Conservation (phyloP, 352 stramenopile genomes). For the Phytophthora boehmeriae region DNA sequence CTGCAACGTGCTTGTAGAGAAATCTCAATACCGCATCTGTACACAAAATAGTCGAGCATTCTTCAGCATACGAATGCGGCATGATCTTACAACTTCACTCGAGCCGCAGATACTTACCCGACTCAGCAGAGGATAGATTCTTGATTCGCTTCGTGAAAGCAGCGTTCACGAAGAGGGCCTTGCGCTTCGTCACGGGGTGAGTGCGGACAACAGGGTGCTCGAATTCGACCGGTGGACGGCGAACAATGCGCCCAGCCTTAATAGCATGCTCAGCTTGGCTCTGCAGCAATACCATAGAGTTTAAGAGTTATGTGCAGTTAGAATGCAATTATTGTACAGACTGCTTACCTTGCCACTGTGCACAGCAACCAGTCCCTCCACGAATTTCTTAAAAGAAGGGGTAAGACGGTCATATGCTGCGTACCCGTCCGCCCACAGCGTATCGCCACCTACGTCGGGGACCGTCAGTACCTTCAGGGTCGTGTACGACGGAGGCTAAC, state of each 20-base stretch:
- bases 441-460: constrained; percentile 44
- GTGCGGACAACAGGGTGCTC: too few relatives aligned
- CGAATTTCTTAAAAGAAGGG: constrained; percentile 42
- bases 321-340: too few relatives aligned
- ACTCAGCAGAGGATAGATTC: too few relatives aligned
- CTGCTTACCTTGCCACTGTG: constrained; percentile 50
- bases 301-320: too few relatives aligned
- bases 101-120: too few relatives aligned
- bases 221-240: too few relatives aligned
- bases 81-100: too few relatives aligned
- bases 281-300: not conserved
- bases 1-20: constrained; percentile 16
- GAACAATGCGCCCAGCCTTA: not conserved
- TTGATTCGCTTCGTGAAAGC: too few relatives aligned
- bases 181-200: too few relatives aligned
- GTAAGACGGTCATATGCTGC: constrained; percentile 61
- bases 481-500: constrained; percentile 32
- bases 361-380: constrained; percentile 48
- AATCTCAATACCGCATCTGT: constrained; percentile 21
- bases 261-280: constrained; percentile 26
- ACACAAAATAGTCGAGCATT: too few relatives aligned
- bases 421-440: constrained; percentile 47
- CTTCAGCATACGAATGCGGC: too few relatives aligned
- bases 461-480: constrained; percentile 35
- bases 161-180: too few relatives aligned